A percentile compares a stretch with the other conserved stretches of the same genome.
Evolutionary conservation across 768 basidiomycete genomes (phyloP).

Genomic region (Boletellus sp.): DNA sequence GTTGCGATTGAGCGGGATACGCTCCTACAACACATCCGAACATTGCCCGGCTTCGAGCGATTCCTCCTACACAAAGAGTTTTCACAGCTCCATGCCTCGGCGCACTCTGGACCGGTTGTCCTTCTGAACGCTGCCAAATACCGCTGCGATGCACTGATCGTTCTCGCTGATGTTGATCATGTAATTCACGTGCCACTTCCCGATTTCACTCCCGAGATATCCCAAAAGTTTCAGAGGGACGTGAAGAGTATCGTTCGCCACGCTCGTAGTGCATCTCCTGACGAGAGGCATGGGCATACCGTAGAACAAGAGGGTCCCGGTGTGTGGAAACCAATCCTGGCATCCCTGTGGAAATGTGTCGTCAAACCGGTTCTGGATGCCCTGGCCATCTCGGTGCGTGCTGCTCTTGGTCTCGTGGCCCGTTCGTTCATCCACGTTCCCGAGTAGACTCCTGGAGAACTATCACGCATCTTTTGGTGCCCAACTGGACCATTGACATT

Average conservation of each 20-base stretch:
- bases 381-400: background rate
- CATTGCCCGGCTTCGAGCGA: background rate
- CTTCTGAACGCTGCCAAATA: background rate
- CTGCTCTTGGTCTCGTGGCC: background rate
- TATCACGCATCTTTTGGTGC: background rate
- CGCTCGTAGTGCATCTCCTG: background rate
- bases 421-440: background rate
- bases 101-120: background rate
- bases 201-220: background rate
- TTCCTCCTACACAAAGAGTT: background rate
- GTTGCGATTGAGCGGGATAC: background rate
- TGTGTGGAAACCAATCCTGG: background rate
- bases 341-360: background rate
- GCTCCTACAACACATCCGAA: background rate
- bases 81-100: background rate
- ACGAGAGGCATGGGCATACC: background rate
- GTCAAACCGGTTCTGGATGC: constrained; percentile 2
- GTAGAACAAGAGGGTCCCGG: no score
- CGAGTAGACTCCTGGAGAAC: background rate
- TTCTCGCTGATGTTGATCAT: background rate
- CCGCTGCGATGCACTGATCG: background rate
- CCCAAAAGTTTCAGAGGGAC: background rate
- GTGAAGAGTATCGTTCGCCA: background rate
- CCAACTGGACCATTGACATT: background rate
- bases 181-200: background rate